These are phyloP conservation scores for Spinacia oleracea DNA, from an alignment of 179 eudicot species.

Conservation along the genomic window DNA sequence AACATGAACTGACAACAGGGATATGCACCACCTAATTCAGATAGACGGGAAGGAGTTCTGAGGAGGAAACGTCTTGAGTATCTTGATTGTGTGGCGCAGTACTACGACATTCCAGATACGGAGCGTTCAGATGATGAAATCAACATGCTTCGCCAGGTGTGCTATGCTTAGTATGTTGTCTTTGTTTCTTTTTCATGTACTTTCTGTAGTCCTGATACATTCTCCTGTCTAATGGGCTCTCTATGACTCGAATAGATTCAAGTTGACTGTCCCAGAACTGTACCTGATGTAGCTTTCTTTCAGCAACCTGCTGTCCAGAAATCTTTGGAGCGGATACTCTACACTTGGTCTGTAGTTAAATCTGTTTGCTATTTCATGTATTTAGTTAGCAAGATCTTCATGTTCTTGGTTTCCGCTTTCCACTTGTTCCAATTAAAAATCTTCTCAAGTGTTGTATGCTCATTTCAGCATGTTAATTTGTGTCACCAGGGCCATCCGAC, in stretches of 20 bases:
- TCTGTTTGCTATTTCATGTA: neutral
- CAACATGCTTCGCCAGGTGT: conserved; percentile 98
- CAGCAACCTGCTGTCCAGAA: conserved; percentile 86
- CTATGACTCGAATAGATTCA: conserved; percentile 52
- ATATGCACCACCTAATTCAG: conserved; percentile 99
- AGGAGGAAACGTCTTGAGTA: conserved; percentile 93
- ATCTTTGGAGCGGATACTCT: conserved; percentile 93
- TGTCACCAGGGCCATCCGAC: conserved; percentile 84
- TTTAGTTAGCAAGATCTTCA: neutral
- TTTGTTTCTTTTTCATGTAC: conserved; percentile 13
- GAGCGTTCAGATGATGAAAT: conserved; percentile 98
- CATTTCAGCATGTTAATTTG: neutral
- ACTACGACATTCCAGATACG: conserved; percentile 80
- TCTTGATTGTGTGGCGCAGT: conserved; percentile 83
- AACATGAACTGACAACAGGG: conserved; percentile 92
- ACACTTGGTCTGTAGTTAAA: conserved; percentile 67
- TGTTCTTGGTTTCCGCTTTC: neutral
- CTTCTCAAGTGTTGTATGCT: neutral
- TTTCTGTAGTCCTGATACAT: neutral
- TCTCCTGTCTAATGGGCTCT: conserved; percentile 2
- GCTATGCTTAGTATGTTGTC: conserved; percentile 6
- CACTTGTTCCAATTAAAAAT: conserved; percentile 3
- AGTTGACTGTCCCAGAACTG: conserved; percentile 98
- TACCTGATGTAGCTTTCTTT: conserved; percentile 90
- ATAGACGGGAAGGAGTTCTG: conserved; percentile 97